These are phyloP conservation scores for Ophiobolus disseminans DNA, from an alignment of 2,329 filamentous ascomycete species.

Conservation along the genomic window DNA sequence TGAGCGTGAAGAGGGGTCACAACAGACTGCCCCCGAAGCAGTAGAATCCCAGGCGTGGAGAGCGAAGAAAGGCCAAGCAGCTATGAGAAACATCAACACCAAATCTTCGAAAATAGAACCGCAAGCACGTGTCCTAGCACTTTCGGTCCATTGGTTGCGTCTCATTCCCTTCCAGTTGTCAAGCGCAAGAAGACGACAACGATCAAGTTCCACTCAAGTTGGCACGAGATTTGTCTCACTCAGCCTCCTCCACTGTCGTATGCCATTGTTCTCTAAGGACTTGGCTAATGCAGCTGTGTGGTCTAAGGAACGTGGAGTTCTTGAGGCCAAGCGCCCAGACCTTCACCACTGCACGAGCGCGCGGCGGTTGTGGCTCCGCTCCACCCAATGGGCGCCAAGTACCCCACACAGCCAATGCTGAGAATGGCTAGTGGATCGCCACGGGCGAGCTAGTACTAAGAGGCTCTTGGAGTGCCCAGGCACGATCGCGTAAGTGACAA, in stretches of 20 bases:
- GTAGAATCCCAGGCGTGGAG: no score
- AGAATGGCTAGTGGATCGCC: background rate
- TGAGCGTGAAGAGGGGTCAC: no score
- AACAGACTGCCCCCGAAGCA: no score
- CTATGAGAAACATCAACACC: no score
- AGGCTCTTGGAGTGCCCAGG: slow-evolving; percentile 1
- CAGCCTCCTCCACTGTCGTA: slow-evolving; percentile 2
- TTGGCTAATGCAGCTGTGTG: slow-evolving; percentile 1
- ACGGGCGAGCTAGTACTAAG: background rate
- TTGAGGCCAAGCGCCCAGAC: slow-evolving; percentile 5
- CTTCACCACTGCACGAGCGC: background rate
- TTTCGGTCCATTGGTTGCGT: no score
- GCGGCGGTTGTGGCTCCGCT: slow-evolving; percentile 5
- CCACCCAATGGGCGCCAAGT: slow-evolving; percentile 1
- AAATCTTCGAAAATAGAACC: no score
- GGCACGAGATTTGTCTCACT: slow-evolving; percentile 2
- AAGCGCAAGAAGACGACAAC: background rate
- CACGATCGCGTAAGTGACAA: background rate
- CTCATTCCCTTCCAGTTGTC: no score
- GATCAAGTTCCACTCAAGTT: background rate
- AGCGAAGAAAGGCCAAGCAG: no score
- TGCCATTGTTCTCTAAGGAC: background rate
- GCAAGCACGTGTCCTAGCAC: no score
- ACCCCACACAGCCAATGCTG: background rate
- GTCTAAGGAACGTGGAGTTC: background rate